A percentile compares a stretch with the other conserved stretches of the same genome.
These are phyloP conservation scores for Auricularia heimuer DNA, from an alignment of 768 basidiomycete genomes.

Conservation along the genomic window DNA sequence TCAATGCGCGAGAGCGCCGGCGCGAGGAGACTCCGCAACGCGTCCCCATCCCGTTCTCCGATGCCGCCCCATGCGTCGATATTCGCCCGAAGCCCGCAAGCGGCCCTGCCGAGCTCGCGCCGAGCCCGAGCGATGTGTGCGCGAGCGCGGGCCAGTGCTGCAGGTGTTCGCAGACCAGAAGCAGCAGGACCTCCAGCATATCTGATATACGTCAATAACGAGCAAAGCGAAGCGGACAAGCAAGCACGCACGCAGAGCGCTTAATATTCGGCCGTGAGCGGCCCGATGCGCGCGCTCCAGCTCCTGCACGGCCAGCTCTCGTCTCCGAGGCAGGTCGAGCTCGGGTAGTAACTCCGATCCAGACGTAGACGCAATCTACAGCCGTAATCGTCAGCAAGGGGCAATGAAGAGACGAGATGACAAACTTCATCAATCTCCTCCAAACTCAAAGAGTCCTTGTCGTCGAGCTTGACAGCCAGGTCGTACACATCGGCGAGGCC, in stretches of 20 bases:
- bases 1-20: constrained; percentile 47
- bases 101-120: constrained; percentile 31
- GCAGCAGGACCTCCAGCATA: constrained; percentile 66
- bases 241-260: constrained; percentile 40
- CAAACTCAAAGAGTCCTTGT: constrained; percentile 59
- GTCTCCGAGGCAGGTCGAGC: constrained; percentile 59
- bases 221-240: too few relatives aligned
- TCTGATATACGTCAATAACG: constrained; percentile 25
- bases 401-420: not conserved
- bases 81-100: constrained; percentile 7
- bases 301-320: constrained; percentile 52
- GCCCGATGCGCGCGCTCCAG: constrained; percentile 37
- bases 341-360: constrained; percentile 50
- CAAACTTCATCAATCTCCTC: constrained; percentile 67
- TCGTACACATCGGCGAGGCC: constrained; percentile 58
- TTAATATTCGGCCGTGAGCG: constrained; percentile 40
- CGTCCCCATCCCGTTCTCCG: constrained; percentile 46
- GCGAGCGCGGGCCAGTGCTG: constrained; percentile 40
- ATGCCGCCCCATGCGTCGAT: constrained; percentile 34
- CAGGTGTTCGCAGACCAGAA: constrained; percentile 75
- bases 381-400: not conserved
- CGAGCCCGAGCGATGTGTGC: constrained; percentile 31
- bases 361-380: constrained; percentile 10
- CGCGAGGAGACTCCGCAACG: constrained; percentile 38
- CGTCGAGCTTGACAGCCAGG: constrained; percentile 58